Evolutionary conservation across 2,329 filamentous ascomycete species (phyloP).

Genomic region (Neonectria magnoliae): DNA sequence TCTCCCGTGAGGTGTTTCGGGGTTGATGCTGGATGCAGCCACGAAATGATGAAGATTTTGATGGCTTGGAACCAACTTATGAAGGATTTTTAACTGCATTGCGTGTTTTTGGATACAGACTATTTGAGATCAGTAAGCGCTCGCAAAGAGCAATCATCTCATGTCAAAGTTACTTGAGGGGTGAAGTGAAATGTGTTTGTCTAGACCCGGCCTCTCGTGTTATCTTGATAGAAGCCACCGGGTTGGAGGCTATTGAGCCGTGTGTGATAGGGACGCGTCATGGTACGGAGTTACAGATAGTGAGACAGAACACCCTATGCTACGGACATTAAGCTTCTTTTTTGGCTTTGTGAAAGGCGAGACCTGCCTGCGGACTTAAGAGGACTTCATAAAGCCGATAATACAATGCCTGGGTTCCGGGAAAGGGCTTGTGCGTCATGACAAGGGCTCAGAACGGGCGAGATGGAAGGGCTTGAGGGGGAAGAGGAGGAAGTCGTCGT

Average conservation of each 20-base stretch:
- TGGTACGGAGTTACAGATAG: background rate
- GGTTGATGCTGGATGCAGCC: slow-evolving; percentile 36
- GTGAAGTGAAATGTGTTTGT: background rate
- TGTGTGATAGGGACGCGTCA: slow-evolving; percentile 18
- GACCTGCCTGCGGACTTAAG: slow-evolving; percentile 4
- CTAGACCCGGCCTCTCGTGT: background rate
- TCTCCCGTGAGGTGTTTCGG: slow-evolving; percentile 41
- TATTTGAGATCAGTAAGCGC: slow-evolving; percentile 23
- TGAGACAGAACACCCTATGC: background rate
- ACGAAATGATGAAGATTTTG: slow-evolving; percentile 33
- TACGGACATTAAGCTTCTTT: slow-evolving; percentile 17
- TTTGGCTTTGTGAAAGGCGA: slow-evolving; percentile 6
- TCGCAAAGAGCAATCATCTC: slow-evolving; percentile 22
- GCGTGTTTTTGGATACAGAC: slow-evolving; percentile 31
- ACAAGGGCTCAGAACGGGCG: background rate
- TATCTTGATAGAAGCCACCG: background rate
- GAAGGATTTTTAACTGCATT: slow-evolving; percentile 37
- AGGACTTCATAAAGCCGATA: background rate
- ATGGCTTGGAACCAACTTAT: slow-evolving; percentile 32
- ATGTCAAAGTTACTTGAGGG: background rate
- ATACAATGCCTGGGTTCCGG: background rate
- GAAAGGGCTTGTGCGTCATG: background rate
- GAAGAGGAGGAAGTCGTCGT: slow-evolving; percentile 1
- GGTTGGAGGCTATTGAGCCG: background rate
- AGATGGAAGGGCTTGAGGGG: background rate